Conservation (phyloP, 2,329 filamentous ascomycete species). For the Paecilomyces sp. region DNA sequence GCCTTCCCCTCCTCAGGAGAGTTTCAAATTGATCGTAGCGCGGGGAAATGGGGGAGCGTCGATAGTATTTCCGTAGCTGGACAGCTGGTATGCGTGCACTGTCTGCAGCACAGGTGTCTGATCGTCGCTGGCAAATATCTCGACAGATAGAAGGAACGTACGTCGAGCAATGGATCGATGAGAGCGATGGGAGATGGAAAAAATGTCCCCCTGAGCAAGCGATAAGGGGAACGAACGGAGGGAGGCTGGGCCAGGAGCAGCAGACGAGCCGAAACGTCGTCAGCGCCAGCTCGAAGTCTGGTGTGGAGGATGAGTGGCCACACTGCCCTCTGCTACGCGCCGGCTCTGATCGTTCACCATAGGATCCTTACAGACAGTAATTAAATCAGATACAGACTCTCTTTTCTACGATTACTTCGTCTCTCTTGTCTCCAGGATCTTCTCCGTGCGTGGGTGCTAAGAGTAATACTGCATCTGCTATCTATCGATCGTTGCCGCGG, state of each 20-base stretch:
- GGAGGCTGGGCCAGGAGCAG: not conserved
- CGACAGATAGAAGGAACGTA: not conserved
- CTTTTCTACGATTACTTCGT: not conserved
- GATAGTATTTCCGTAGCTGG: not conserved
- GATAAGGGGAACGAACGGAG: not conserved
- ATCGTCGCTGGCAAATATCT: not conserved
- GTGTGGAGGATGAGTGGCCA: not conserved
- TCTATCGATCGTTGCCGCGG: not conserved
- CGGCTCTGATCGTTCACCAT: not conserved
- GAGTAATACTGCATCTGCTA: not conserved
- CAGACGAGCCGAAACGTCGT: not conserved
- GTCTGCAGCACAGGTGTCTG: not conserved
- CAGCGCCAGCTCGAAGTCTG: not conserved
- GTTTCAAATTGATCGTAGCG: not conserved
- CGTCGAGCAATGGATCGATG: not conserved
- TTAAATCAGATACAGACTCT: not conserved
- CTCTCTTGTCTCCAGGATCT: not conserved
- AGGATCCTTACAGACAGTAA: too few species aligned
- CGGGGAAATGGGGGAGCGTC: not conserved
- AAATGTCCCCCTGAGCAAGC: not conserved
- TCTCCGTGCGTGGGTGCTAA: not conserved
- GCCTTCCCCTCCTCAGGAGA: too few species aligned
- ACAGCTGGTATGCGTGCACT: not conserved
- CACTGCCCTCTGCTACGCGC: not conserved
- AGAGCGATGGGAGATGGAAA: not conserved